Evolutionary conservation across 768 basidiomycete species (phyloP), one percentile per base, ranked within the genome.

Genomic region (Termitomyces bulborhizus): DNA sequence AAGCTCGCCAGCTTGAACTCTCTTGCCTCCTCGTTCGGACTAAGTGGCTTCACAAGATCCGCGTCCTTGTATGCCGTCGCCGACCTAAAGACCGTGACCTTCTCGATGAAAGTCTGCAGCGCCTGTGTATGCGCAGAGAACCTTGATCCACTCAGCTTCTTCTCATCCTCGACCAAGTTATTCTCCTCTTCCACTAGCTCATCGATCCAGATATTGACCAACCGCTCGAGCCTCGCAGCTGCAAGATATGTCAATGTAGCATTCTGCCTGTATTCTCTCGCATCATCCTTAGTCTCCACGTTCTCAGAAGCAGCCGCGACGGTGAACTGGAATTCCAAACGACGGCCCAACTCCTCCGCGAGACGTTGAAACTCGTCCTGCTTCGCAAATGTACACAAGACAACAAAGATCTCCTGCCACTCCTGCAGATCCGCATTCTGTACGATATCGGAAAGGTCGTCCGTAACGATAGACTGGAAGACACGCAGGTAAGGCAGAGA

Each of bases 351-450:
- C 67, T 95, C 91, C 69, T 98, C 95, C 1, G 88, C 86, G 6
- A 99, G 78, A n/a, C 81, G 76, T 11, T 86, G 72, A 64, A 98
- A 98, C 64, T 98, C 93, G 16, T 91, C 88, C 55, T 81, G 72
- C 49, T 73, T 80, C 1, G 95, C 93, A 71, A 95, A 99, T 0
- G 96, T 98, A 74, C 95, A 98, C 9, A 98, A 68, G 12, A 99
- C 91, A 37, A 96, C 95, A 61, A 98, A 98, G 51, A 95, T 91
- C 69, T 97, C 96, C 56, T 88, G 84, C 96, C 96, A 98, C 67
- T 99, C 94, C 41, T 83, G 76, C 49, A 98, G 68, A 62, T 98
- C 94, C 24, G 95, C 96, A 63, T 98, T 97, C 69, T 97, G 94
- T 8, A 98, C 95, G 49, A 98, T 85, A 67, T 98, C 97, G 18